A percentile compares a stretch with the other conserved stretches of the same genome.
phyloP scores from a whole-genome alignment of 1,284 basidiomycete genomes.

The Ustilago loliicola region DNA sequence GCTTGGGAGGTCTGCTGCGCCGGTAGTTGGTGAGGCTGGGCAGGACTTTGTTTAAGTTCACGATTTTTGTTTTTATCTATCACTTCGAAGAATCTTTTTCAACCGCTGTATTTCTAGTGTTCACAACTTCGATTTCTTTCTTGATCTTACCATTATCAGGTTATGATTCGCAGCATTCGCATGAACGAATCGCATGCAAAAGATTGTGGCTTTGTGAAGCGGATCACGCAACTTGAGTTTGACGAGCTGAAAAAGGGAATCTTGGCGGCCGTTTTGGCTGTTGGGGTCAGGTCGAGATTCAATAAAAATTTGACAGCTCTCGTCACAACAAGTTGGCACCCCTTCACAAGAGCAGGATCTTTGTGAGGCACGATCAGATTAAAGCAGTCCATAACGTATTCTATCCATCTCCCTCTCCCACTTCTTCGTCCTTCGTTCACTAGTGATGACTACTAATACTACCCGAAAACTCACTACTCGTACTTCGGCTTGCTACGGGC shows the following conservation, averaged over 20 bases:
- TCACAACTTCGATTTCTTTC: background rate
- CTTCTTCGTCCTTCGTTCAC: background rate
- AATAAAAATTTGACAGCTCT: no score
- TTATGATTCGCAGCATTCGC: background rate
- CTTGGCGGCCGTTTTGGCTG: no score
- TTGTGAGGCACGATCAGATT: no score
- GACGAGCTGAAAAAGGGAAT: no score
- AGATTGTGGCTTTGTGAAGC: no score
- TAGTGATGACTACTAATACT: conserved; percentile 5
- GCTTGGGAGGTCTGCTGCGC: background rate
- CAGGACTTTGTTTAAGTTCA: background rate
- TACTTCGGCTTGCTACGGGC: background rate
- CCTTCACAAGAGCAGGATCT: no score
- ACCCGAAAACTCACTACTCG: background rate
- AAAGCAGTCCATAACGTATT: no score
- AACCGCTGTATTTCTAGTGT: conserved; percentile 13
- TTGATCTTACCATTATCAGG: background rate
- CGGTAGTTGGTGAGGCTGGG: background rate
- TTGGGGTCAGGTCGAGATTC: no score
- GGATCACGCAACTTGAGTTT: no score
- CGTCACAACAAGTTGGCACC: no score
- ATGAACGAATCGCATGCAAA: no score
- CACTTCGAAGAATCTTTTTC: background rate
- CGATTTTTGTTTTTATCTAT: background rate
- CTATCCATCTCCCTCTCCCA: no score